These are phyloP conservation scores for Chenopodium quinoa DNA, from an alignment of 148 eudicot genomes.

Conservation along the genomic window DNA sequence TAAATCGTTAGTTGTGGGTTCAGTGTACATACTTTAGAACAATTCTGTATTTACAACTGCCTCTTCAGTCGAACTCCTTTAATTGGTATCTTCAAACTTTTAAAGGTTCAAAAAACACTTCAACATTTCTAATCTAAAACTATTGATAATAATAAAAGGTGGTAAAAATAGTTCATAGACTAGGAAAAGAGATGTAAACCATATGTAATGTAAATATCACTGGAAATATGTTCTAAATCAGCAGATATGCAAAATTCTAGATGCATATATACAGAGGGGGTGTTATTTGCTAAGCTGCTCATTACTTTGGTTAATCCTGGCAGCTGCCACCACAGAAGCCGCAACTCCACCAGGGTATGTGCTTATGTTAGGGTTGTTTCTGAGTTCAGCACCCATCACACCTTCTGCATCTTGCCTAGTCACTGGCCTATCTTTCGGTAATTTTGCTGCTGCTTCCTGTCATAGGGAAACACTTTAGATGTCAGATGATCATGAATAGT, in stretches of 20 bases:
- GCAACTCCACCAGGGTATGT: constrained; percentile 86
- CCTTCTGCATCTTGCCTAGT: constrained; percentile 83
- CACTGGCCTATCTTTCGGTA: constrained; percentile 73
- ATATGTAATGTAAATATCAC: not conserved
- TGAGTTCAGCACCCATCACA: constrained; percentile 80
- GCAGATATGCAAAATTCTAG: not conserved
- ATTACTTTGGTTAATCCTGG: constrained; percentile 59
- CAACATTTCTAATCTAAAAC: not conserved
- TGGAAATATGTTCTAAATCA: not conserved
- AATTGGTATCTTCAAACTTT: no score
- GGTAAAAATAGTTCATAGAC: not conserved
- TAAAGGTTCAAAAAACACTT: not conserved
- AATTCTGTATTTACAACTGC: not conserved
- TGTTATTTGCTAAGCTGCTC: not conserved
- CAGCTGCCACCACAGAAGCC: constrained; percentile 80
- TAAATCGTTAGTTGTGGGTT: not conserved
- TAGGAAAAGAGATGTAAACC: not conserved
- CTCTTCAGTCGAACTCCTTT: not conserved
- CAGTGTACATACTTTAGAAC: not conserved
- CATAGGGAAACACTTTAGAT: not conserved
- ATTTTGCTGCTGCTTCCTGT: constrained; percentile 63
- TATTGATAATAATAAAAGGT: not conserved
- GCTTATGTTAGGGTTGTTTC: constrained; percentile 76
- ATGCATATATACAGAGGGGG: not conserved
- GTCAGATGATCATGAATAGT: not conserved